Evolutionary conservation across 2,329 filamentous ascomycete species (phyloP).

Genomic region (Botryotinia calthae): DNA sequence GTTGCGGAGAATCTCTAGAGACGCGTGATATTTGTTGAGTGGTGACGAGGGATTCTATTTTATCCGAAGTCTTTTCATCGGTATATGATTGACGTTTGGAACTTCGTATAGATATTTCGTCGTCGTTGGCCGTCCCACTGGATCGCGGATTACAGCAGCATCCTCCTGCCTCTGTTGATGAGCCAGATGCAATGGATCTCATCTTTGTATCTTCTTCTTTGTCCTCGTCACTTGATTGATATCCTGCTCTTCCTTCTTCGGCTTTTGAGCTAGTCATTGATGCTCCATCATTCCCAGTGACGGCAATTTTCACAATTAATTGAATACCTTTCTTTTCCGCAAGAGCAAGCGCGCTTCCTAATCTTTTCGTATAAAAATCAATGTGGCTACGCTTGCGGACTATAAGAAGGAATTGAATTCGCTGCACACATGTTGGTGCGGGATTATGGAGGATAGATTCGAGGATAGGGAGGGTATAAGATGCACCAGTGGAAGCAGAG

Average conservation of each 20-base stretch:
- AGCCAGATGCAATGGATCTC: slow-evolving; percentile 18
- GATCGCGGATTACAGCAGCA: slow-evolving; percentile 19
- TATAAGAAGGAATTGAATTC: slow-evolving; percentile 53
- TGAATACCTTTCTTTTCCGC: slow-evolving; percentile 48
- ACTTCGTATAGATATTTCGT: slow-evolving; percentile 7
- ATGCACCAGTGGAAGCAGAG: slow-evolving; percentile 61
- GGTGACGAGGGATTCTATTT: background rate
- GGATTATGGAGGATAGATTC: slow-evolving; percentile 50
- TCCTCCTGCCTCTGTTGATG: slow-evolving; percentile 9
- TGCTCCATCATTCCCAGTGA: slow-evolving; percentile 42
- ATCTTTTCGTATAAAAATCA: slow-evolving; percentile 52
- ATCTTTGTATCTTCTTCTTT: slow-evolving; percentile 14
- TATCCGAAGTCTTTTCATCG: slow-evolving; percentile 8
- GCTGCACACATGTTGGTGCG: slow-evolving; percentile 47
- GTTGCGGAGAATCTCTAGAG: background rate
- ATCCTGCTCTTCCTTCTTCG: slow-evolving; percentile 7
- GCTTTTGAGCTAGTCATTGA: slow-evolving; percentile 11
- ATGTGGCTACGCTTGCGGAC: slow-evolving; percentile 54
- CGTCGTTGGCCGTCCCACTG: background rate
- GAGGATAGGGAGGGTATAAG: slow-evolving; percentile 58
- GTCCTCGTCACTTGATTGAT: slow-evolving; percentile 3
- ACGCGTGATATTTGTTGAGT: background rate
- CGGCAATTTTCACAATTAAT: slow-evolving; percentile 52
- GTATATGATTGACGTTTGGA: slow-evolving; percentile 12
- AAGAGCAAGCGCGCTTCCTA: slow-evolving; percentile 46